Evolutionary conservation across 208 protist species (phyloP).

Genomic region (Endotrypanum monterogeii): DNA sequence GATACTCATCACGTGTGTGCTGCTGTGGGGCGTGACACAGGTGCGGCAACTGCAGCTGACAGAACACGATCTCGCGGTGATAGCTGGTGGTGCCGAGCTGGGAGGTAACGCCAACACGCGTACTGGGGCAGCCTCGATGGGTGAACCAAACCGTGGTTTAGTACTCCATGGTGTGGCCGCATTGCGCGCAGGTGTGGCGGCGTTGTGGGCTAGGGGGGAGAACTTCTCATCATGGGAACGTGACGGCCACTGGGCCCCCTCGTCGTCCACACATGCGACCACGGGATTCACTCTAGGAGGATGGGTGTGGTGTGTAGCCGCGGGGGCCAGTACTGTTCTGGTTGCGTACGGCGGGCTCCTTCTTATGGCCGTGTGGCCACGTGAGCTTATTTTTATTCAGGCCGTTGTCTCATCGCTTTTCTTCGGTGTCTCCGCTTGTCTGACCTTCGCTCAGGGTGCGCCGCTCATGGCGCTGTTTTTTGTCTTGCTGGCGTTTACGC

Average conservation of each 20-base stretch:
- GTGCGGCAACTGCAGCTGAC: slow-evolving; percentile 44
- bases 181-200: slow-evolving; percentile 22
- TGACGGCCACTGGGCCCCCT: not conserved
- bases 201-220: slow-evolving; percentile 17
- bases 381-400: slow-evolving; percentile 33
- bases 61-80: slow-evolving; percentile 29
- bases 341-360: slow-evolving; percentile 23
- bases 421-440: slow-evolving; percentile 23
- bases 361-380: slow-evolving; percentile 27
- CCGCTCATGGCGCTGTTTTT: slow-evolving; percentile 27
- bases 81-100: slow-evolving; percentile 17
- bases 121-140: not conserved
- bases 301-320: slow-evolving; percentile 15
- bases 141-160: not conserved
- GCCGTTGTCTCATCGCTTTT: slow-evolving; percentile 28
- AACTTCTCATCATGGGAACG: not conserved
- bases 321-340: slow-evolving; percentile 19
- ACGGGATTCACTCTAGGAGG: not conserved
- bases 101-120: slow-evolving; percentile 1
- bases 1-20: slow-evolving; percentile 26
- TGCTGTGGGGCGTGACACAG: slow-evolving; percentile 45
- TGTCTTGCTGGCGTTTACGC: slow-evolving; percentile 31
- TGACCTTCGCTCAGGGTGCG: slow-evolving; percentile 22
- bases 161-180: slow-evolving; percentile 8
- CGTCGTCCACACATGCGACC: not conserved